Conservation (phyloP, 768 basidiomycete genomes). For the Boletus tomentosulus region DNA sequence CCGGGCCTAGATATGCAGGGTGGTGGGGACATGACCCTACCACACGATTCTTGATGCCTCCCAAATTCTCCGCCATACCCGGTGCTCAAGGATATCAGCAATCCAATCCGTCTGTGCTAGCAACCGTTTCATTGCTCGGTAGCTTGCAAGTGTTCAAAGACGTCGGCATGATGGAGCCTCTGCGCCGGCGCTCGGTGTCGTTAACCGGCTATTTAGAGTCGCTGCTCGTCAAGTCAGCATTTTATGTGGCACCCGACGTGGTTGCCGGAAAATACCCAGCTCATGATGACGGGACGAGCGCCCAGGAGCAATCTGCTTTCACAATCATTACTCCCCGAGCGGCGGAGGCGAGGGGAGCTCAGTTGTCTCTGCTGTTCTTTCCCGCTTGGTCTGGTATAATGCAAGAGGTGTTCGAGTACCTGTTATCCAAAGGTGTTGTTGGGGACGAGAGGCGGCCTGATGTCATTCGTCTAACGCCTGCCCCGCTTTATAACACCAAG, state of each 20-base stretch:
- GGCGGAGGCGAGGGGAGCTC: constrained; percentile 69
- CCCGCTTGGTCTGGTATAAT: constrained; percentile 57
- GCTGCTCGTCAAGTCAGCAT: constrained; percentile 56
- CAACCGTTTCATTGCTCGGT: constrained; percentile 76
- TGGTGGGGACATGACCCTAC: constrained; percentile 96
- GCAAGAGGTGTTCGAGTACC: constrained; percentile 57
- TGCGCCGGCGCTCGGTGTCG: constrained; percentile 65
- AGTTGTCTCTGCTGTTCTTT: constrained; percentile 82
- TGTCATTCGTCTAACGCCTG: constrained; percentile 86
- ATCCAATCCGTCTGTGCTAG: constrained; percentile 87
- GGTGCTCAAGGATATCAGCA: constrained; percentile 97
- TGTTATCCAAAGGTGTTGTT: constrained; percentile 72
- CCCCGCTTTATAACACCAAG: constrained; percentile 82
- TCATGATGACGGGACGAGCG: constrained; percentile 15
- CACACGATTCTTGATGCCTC: constrained; percentile 90
- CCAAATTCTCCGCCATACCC: constrained; percentile 72
- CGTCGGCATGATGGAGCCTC: constrained; percentile 65
- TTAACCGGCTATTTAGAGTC: constrained; percentile 72
- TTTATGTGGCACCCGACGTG: constrained; percentile 49
- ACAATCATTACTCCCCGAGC: constrained; percentile 88
- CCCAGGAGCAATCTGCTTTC: constrained; percentile 47
- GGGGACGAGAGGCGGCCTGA: constrained; percentile 91
- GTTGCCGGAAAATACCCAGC: constrained; percentile 29
- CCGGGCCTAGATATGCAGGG: constrained; percentile 66
- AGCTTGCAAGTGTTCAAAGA: constrained; percentile 76